Percentiles rank a stretch among this genome's conserved stretches.
phyloP scores from a whole-genome alignment of 2,329 filamentous ascomycete species.

The Pestalotiopsis sp. region DNA sequence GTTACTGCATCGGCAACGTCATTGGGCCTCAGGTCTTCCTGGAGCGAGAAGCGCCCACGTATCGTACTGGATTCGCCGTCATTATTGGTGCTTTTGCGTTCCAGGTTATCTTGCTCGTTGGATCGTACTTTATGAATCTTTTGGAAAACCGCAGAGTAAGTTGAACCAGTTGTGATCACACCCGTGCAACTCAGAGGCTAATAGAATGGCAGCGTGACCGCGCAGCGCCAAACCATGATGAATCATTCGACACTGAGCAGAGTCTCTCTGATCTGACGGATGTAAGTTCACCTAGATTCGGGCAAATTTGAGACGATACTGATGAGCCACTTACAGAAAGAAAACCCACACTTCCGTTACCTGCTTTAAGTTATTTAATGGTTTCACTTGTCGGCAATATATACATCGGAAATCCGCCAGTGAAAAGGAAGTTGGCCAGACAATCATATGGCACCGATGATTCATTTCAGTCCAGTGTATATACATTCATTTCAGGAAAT shows the following conservation, averaged over 20 bases:
- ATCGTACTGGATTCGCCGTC: not conserved
- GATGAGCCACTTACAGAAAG: not conserved
- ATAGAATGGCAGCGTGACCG: not conserved
- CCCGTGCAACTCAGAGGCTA: not conserved
- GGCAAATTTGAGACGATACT: not conserved
- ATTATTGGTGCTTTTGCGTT: not conserved
- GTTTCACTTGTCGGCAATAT: not conserved
- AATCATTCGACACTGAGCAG: not conserved
- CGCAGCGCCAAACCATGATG: not conserved
- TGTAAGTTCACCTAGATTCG: not conserved
- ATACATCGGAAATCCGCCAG: not conserved
- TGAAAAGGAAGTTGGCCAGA: not conserved
- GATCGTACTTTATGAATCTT: not conserved
- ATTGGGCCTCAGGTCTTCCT: constrained; percentile 6
- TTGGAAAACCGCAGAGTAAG: not conserved
- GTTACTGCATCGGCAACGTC: constrained; percentile 5
- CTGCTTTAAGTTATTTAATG: not conserved
- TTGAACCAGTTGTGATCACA: not conserved
- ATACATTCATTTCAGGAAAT: constrained; percentile 7
- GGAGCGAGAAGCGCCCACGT: not conserved
- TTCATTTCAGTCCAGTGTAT: constrained; percentile 1
- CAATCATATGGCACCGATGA: not conserved
- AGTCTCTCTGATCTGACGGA: constrained; percentile 6
- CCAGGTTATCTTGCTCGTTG: not conserved
- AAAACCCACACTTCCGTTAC: constrained; percentile 3